Base-by-base conservation (phyloP, 139 green algal species). In the Zygnema circumcarinatum region DNA sequence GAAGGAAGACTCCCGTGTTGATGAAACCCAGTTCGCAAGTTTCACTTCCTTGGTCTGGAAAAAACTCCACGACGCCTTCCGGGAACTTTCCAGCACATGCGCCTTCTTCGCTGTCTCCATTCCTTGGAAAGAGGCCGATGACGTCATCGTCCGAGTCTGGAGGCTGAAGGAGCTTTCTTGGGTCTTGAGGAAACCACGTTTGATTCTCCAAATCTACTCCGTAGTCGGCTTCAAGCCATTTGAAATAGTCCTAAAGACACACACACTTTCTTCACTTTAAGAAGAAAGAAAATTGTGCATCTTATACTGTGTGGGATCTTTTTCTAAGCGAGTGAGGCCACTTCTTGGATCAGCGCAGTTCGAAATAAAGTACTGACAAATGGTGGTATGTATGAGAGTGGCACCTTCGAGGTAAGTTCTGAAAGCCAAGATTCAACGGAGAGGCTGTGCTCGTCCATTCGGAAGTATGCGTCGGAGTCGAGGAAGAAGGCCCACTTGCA, bases 381-480 rank as follows among this genome's bases (percentile, higher is more conserved):
- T 11, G 1, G 67, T 39, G 67, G 1, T 75, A 2, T 20, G 0
- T 41, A 7, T 41, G 38, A 2, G 22, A 76, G 0, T 0, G 68
- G 25, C 0, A 76, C 68, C 25, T 76, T 36, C 35, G 38, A 47
- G 22, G 38, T 35, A 0, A 76, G 68, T 36, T 76, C 35, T 3
- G 68, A 76, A 36, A 76, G 68, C 68, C 68, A 76, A 0, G 68
- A 76, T 11, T 76, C 68, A 2, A 76, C 68, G 1, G 68, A 76
- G 68, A 76, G 68, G 35, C 38, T 35, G 68, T 76, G 68, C 7
- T 35, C 38, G 68, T 25, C 38, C 35, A 76, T 47, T 2, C 68
- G 68, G 68, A 76, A 76, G 7, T 76, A 76, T 35, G 68, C 68
- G 68, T 76, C 68, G 2, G 68, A 76, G 68, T 76, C 68, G 22